These are phyloP conservation scores for Cryptococcus sp. DNA, from an alignment of 1,284 basidiomycete genomes.

Conservation along the genomic window DNA sequence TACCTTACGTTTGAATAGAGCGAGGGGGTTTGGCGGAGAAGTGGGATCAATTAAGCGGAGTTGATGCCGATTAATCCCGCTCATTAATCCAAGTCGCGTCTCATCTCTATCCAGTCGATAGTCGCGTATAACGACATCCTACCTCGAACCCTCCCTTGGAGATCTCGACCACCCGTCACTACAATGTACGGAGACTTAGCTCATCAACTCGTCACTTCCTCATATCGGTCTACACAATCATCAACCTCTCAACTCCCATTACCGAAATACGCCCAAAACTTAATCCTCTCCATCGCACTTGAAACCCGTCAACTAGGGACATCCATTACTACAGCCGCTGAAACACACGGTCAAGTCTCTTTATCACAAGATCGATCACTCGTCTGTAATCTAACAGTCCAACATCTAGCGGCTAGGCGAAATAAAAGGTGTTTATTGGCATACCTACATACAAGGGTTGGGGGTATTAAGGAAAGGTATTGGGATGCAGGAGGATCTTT, in stretches of 20 bases:
- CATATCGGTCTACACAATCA: slow-evolving; percentile 73
- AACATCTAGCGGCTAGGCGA: slow-evolving; percentile 78
- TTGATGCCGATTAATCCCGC: too few species aligned
- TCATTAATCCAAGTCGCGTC: too few species aligned
- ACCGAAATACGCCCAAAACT: slow-evolving; percentile 85
- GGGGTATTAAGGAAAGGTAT: slow-evolving; percentile 76
- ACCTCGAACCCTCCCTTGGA: too few species aligned
- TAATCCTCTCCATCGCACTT: slow-evolving; percentile 78
- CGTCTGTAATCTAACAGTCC: slow-evolving; percentile 71
- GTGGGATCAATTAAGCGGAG: too few species aligned
- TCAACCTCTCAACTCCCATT: slow-evolving; percentile 59
- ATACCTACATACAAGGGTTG: slow-evolving; percentile 79
- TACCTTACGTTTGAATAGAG: too few species aligned
- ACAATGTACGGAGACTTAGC: slow-evolving; percentile 68
- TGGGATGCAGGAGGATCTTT: slow-evolving; percentile 92
- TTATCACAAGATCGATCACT: slow-evolving; percentile 47
- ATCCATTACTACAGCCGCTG: slow-evolving; percentile 43
- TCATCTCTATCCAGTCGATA: too few species aligned
- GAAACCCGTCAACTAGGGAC: slow-evolving; percentile 81
- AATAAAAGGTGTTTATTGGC: slow-evolving; percentile 92
- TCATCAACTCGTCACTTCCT: slow-evolving; percentile 79
- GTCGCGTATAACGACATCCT: too few species aligned
- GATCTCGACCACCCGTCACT: too few species aligned
- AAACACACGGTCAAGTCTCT: slow-evolving; percentile 35
- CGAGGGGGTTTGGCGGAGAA: too few species aligned